phyloP scores from a whole-genome alignment of 2,329 filamentous ascomycete species.

The Sporothrix phasma region DNA sequence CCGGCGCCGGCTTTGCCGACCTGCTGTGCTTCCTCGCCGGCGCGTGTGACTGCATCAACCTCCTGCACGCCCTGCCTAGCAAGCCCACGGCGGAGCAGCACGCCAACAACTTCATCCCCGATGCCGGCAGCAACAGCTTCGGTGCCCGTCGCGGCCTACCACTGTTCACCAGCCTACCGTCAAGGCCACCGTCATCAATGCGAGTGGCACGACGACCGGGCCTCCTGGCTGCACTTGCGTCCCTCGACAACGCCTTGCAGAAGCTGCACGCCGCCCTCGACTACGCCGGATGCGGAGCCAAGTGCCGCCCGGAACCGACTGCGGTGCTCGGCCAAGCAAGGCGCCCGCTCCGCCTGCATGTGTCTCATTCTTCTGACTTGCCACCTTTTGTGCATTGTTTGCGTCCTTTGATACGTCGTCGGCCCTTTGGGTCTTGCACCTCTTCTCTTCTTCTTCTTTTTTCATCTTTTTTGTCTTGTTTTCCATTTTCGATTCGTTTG shows the following conservation, averaged over 20 bases:
- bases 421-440: too few relatives aligned
- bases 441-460: neutral
- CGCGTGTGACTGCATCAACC: slow-evolving; percentile 32
- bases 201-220: slow-evolving; percentile 66
- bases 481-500: neutral
- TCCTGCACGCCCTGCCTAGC: slow-evolving; percentile 25
- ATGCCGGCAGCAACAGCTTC: slow-evolving; percentile 61
- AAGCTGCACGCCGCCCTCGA: slow-evolving; percentile 57
- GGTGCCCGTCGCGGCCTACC: slow-evolving; percentile 54
- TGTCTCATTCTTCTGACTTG: too few relatives aligned
- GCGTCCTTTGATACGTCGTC: too few relatives aligned
- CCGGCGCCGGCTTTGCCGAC: slow-evolving; percentile 36
- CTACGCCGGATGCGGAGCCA: slow-evolving; percentile 44
- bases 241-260: slow-evolving; percentile 57
- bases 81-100: slow-evolving; percentile 41
- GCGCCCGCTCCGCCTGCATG: too few relatives aligned
- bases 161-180: slow-evolving; percentile 52
- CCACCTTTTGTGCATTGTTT: too few relatives aligned
- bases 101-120: slow-evolving; percentile 54
- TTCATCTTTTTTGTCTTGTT: neutral
- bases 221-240: slow-evolving; percentile 63
- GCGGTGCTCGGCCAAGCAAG: too few relatives aligned
- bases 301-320: too few relatives aligned
- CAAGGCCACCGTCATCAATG: slow-evolving; percentile 62
- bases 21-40: slow-evolving; percentile 29